Percentiles rank a stretch among this genome's conserved stretches.
These are phyloP conservation scores for Pestalotiopsis fici DNA, from an alignment of 2,329 filamentous ascomycete species.

Conservation along the genomic window DNA sequence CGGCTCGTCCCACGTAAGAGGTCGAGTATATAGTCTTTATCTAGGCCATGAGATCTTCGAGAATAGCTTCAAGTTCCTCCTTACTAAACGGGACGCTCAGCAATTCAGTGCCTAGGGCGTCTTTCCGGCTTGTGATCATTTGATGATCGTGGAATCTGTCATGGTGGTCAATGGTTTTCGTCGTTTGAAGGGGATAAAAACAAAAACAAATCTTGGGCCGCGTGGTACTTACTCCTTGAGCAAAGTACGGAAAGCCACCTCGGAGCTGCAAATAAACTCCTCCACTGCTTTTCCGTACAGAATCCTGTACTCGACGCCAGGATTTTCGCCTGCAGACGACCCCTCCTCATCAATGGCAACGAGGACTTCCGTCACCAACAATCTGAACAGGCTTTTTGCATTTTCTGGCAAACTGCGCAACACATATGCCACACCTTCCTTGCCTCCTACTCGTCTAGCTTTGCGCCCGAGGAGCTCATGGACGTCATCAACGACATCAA, in stretches of 20 bases:
- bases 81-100: constrained; percentile 82
- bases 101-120: constrained; percentile 81
- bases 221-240: constrained; percentile 74
- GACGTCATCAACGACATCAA: constrained; percentile 87
- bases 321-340: constrained; percentile 50
- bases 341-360: constrained; percentile 67
- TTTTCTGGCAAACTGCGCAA: constrained; percentile 90
- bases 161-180: constrained; percentile 18
- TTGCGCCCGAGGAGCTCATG: constrained; percentile 83
- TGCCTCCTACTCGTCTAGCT: constrained; percentile 77
- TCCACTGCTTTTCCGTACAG: constrained; percentile 95
- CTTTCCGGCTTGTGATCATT: constrained; percentile 89
- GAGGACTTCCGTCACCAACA: constrained; percentile 84
- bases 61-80: constrained; percentile 84
- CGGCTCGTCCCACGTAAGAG: not conserved
- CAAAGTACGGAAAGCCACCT: constrained; percentile 92
- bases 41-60: constrained; percentile 69
- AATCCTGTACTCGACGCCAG: constrained; percentile 85
- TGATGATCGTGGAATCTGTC: constrained; percentile 90
- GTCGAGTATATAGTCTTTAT: not conserved
- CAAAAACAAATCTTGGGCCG: not conserved
- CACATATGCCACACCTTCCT: constrained; percentile 90
- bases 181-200: too few species aligned
- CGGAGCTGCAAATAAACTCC: constrained; percentile 94
- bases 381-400: constrained; percentile 80